phyloP scores from a whole-genome alignment of 2,329 filamentous ascomycete genomes.

The Ceratocystis lukuohia region DNA sequence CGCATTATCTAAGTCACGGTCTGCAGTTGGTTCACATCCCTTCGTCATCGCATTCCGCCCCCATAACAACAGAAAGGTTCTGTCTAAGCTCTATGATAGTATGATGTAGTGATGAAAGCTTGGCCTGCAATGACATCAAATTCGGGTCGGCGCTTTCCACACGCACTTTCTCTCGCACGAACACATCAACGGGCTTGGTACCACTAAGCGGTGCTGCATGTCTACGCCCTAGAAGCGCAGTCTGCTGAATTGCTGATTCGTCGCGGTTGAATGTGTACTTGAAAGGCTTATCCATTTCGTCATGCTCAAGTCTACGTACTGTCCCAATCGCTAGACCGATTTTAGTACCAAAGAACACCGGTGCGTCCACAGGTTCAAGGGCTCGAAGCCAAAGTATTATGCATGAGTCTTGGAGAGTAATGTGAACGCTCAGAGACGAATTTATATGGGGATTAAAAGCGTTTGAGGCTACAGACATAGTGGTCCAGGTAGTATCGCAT shows the following conservation, averaged over 20 bases:
- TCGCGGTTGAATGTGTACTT: conserved; percentile 35
- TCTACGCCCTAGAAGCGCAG: background rate
- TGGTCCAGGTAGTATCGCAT: conserved; percentile 33
- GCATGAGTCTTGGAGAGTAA: conserved; percentile 55
- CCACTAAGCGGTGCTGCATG: conserved; percentile 20
- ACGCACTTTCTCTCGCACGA: conserved; percentile 76
- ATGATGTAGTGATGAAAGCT: conserved; percentile 64
- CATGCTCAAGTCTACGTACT: conserved; percentile 51
- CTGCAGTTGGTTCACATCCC: background rate
- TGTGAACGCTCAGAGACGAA: conserved; percentile 57
- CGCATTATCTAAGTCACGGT: background rate
- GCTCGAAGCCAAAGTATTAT: conserved; percentile 57
- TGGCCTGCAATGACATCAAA: conserved; percentile 68
- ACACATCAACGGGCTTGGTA: conserved; percentile 45
- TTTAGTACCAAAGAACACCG: conserved; percentile 48
- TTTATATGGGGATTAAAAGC: conserved; percentile 37
- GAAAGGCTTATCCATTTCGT: conserved; percentile 70
- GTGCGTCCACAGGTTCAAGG: conserved; percentile 52
- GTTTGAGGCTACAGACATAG: conserved; percentile 31
- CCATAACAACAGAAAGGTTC: conserved; percentile 69
- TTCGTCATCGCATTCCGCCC: conserved; percentile 33
- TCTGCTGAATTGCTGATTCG: conserved; percentile 2
- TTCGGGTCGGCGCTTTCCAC: conserved; percentile 84
- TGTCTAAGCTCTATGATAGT: conserved; percentile 55
- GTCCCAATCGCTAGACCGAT: conserved; percentile 58